Base-by-base conservation (phyloP, 306 rosid species). In the Cicer chorassanicum region DNA sequence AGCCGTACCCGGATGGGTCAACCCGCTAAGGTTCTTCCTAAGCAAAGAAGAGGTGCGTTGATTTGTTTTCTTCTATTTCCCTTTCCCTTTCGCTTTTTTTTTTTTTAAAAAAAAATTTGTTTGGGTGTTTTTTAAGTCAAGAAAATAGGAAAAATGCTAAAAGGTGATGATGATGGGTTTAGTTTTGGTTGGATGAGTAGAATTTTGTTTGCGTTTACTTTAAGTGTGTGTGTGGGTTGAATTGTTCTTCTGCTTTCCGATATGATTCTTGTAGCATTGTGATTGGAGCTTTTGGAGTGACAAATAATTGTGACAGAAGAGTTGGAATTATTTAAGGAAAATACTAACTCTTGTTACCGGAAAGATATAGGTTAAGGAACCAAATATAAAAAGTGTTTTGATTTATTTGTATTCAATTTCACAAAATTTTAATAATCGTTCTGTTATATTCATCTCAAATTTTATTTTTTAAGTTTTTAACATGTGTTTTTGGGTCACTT, bases 31-130 rank as follows among this genome's bases (percentile, higher is more conserved):
- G 89, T 74, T 11, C 89, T 78, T 34, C 75, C 82, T 61, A 82
- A 82, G 82, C 93, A 89, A 59, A 83, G 90, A 74, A 88, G 96
- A 87, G 98, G 98, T 92, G 77, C 61, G 80, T 86, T 76, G 64
- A 62, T 79, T 74, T 75, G 51, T 62, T 45, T 82, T 56, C 4
- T 61, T 19, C 44, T 18, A 45, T 49, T 63, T 18, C 45, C 42
- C 57, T 76, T 66, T 1, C 50, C 53, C 55, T 66, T 71, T 54
- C 12, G 13, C 46, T 54, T 34, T 72, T 19, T 24, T 39, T 50
- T 39, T 68, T n/a, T 54, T 68, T 42, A n/a, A n/a, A n/a, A n/a
- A n/a, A n/a, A n/a, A n/a, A n/a, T n/a, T 63, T 54, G 80, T 55
- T 65, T 80, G 76, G 81, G 63, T 72, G 74, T 46, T 57, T 46